phyloP scores from a whole-genome alignment of 2,329 filamentous ascomycete species.

The Ustulina deusta region DNA sequence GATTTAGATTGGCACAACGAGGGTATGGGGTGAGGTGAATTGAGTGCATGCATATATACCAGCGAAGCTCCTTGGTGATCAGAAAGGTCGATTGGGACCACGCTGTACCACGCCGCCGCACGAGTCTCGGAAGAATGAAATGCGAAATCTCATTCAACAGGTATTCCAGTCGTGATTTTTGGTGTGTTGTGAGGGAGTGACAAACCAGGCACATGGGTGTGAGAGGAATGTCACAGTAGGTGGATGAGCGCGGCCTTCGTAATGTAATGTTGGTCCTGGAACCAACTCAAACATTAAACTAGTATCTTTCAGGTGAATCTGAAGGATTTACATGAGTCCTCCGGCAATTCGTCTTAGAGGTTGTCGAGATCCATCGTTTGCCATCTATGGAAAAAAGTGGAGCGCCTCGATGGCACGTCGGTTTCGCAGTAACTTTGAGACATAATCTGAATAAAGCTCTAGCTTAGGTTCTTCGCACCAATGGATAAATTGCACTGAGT shows the following conservation, averaged over 20 bases:
- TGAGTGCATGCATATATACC: not conserved
- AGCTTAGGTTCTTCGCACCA: not conserved
- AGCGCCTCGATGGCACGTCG: not conserved
- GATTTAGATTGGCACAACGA: not conserved
- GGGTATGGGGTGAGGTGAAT: too few species aligned
- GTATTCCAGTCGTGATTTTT: not conserved
- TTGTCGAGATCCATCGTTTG: conserved; percentile 2
- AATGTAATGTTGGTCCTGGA: not conserved
- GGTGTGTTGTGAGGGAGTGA: not conserved
- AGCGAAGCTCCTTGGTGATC: not conserved
- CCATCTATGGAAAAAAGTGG: conserved; percentile 21
- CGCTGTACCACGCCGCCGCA: not conserved
- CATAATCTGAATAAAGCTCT: not conserved
- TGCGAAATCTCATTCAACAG: not conserved
- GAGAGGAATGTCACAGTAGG: not conserved
- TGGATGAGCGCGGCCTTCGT: not conserved
- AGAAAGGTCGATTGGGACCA: too few species aligned
- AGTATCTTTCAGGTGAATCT: not conserved
- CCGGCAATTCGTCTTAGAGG: not conserved
- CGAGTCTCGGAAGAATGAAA: not conserved
- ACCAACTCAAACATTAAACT: not conserved
- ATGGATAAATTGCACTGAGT: not conserved
- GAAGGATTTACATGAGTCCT: not conserved
- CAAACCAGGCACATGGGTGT: not conserved
- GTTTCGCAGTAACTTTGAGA: too few species aligned